Evolutionary conservation across 768 basidiomycete species (phyloP), one percentile per base, ranked within the genome.

Genomic region (Pleurotus salmoneostramineus): DNA sequence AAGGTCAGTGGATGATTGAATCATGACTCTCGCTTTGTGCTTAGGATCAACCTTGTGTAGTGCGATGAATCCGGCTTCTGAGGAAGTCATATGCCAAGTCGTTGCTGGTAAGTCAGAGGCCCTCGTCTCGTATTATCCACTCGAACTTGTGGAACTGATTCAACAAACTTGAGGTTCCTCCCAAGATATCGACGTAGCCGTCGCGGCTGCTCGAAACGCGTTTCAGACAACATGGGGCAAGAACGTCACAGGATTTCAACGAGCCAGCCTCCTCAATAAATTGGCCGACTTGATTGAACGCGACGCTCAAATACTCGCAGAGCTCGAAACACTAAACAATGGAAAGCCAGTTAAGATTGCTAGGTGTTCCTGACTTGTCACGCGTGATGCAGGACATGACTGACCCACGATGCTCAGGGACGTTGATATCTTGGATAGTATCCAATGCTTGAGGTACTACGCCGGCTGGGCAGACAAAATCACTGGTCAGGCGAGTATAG

Each of bases 381-480:
- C 21, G 21, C 21, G 21, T 27, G 21, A 27, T 27, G 21, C 3
- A 27, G 21, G n/a, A 27, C 21, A 27, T 27, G 21, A 27, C 21
- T 27, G 21, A 27, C 21, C 21, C 21, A 27, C 3, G 21, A 27
- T 27, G 21, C 21, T 27, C 10, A 81, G 74, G 58, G 69, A 65
- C 14, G 70, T 64, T 0, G 90, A 91, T 62, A 67, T 89, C 2
- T 63, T 65, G 0, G 70, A 70, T 56, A 69, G 81, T 0, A 76
- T 86, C 58, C 73, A 68, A 17, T 74, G 75, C 33, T 69, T 93
- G 62, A 77, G 83, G 35, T 96, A 95, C 74, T 98, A 89, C 64
- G 91, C 85, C 43, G 95, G 94, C n/a, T 91, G 91, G 86, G 91
- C 93, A 17, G 94, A 95, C 75, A 96, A 95, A 74, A 72, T 89